Base-by-base conservation (phyloP, 2,329 filamentous ascomycete genomes). In the Fusarium camptoceras region DNA sequence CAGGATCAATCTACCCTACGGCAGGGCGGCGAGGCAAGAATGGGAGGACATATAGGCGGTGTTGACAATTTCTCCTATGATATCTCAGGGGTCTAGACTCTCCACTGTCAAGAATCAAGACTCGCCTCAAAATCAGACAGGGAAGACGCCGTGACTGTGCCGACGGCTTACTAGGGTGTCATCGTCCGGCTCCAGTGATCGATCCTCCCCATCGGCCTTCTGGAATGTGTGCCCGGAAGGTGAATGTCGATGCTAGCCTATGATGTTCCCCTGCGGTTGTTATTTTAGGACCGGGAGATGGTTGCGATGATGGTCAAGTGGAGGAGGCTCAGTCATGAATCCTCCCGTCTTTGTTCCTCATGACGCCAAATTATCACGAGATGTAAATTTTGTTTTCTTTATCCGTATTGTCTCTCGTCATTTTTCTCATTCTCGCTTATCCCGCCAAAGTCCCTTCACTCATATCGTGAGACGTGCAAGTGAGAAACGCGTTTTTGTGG, bases 221-320 rank as follows among this genome's bases (percentile, higher is more conserved):
- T 73, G 73, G 73, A 75, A 75, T 74, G 70, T 39, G 48, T 55
- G 53, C 42, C 54, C 41, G 53, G 74, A 71, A 64, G 41, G 44
- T 53, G 53, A 48, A 57, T 37, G 43, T 50, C 44, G 59, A 64
- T 66, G 54, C 66, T 73, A 72, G 72, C 59, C 60, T 34, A 16
- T 51, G 44, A 54, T 31, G 44, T 28, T 57, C 41, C 60, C 63
- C 53, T 68, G 53, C 27, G 54, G 37, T 34, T 49, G 58, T 66
- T 72, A 70, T 66, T 73, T 68, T 71, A 48, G 66, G 63, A 62
- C 42, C 48, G 44, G 50, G 51, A 61, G 34, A 48, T 15, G 44
- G 55, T 47, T 55, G 31, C n/a, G 24, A 58, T 68, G 55, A 47
- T 39, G 43, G 48, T 51, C 59, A 24, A 39, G 31, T 24, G 53